Base-by-base conservation (phyloP, 176 grass and related monocot genomes). In the Oryza brachyantha region DNA sequence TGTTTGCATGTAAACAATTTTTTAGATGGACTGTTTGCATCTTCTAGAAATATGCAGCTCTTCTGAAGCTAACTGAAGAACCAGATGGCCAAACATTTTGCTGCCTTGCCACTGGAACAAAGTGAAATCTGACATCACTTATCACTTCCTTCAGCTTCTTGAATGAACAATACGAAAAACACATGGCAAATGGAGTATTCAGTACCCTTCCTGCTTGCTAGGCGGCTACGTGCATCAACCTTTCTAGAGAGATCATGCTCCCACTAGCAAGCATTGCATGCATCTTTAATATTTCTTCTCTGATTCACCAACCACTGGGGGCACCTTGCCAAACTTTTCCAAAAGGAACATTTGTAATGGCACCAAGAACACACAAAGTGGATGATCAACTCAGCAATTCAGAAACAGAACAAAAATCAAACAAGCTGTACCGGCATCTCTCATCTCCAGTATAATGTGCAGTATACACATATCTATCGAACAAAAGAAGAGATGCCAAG, bases 201-300 rank as follows among this genome's bases (percentile, higher is more conserved):
- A 75, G 70, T 75, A 26, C 5, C 9, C 26, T 66, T 27, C 13
- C 61, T 48, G 68, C 11, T 66, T 79, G 29, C 32, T 32, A 25
- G 48, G 48, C 6, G 21, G 48, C 17, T 19, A 21, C 16, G n/a
- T 59, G 67, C 29, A 21, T 21, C 25, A 7, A n/a, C 54, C 26
- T 75, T 88, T 88, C 76, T 58, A 80, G 70, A 88, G 59, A 21
- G 71, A 64, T 84, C 76, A 71, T 70, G 70, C 64, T 75, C 84
- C 76, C 55, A 45, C 63, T 29, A 21, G 69, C 60, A 57, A 62
- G 24, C 24, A 17, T 27, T 72, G 16, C 10, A 10, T 68, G 32
- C 2, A 27, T 55, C 43, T 27, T 52, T 17, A 48, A 34, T 55
- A 34, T 27, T 52, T 24, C 61, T 46, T 59, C 14, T 35, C 29